Base-by-base conservation (phyloP, 257 asterid species). In the Fraxinus pennsylvanica region DNA sequence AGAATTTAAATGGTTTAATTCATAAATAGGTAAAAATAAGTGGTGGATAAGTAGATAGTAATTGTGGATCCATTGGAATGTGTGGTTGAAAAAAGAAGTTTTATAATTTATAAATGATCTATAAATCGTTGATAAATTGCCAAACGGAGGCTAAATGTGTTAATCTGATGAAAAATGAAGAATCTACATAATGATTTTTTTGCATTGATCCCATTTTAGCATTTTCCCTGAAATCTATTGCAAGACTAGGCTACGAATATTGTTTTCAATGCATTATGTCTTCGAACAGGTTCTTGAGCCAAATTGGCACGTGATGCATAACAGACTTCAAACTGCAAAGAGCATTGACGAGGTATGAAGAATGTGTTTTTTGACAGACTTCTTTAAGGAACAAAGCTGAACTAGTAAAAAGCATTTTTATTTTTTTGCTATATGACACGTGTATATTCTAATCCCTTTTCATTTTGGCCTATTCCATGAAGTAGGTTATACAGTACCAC, bases 301-400 rank as follows among this genome's bases (percentile, higher is more conserved):
- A 35, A 95, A 91, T 86, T 95, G 98, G 98, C 99, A 95, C 79
- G 86, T 93, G 84, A 89, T 95, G 98, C 92, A 87, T 77, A 91
- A 71, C 85, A 91, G 96, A 84, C 97, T 95, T 81, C 98, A 93
- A 86, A 88, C 91, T 76, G 99, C 97, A 39, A 95, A 89, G 87
- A 93, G 98, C 88, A 95, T 95, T 78, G 98, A 93, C 74, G 98
- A 95, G 97, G 99, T 93, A 83, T 29, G 79, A 83, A 71, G 39
- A 50, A 66, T 71, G 36, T 47, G 15, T 25, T 74, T 63, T 52
- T 68, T 68, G 38, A 81, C 36, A 47, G 13, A 76, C 69, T 77
- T 43, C 27, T 74, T 41, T 66, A 12, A 63, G 68, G 74, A 85
- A 72, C 41, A 68, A 74, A 80, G 45, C 75, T 65, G 70, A 72